These are phyloP conservation scores for Hepatocystis sp. DNA, from an alignment of 169 alveolate species.

Conservation along the genomic window DNA sequence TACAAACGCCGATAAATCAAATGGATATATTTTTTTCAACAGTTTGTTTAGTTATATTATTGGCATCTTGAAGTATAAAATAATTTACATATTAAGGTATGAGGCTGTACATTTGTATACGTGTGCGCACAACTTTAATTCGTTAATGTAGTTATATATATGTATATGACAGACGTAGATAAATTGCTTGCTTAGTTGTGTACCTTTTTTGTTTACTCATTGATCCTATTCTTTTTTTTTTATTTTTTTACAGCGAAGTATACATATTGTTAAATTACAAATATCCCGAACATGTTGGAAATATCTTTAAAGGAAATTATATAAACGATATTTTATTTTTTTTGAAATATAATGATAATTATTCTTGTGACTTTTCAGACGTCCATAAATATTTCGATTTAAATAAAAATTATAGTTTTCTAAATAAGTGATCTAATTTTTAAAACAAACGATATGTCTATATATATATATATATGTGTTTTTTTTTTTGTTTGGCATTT, in stretches of 20 bases:
- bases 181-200: neutral
- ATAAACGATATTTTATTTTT: conserved; percentile 46
- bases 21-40: conserved; percentile 32
- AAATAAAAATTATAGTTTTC: conserved; percentile 30
- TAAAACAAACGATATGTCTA: too few species aligned
- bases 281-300: conserved; percentile 11
- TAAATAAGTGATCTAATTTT: conserved; percentile 14
- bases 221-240: neutral
- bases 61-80: conserved; percentile 51
- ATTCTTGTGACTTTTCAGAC: conserved; percentile 46
- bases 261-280: conserved; percentile 23
- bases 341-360: conserved; percentile 37
- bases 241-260: conserved; percentile 43
- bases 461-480: neutral
- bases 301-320: conserved; percentile 38
- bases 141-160: neutral
- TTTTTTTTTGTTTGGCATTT: neutral
- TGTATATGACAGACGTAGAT: neutral
- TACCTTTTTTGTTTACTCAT: too few species aligned
- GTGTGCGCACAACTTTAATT: neutral
- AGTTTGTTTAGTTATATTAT: conserved; percentile 30
- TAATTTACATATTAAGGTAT: conserved; percentile 39
- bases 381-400: conserved; percentile 37
- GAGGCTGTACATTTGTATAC: neutral
- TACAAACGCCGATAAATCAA: conserved; percentile 47